These are phyloP conservation scores for Didymella arachidicola DNA, from an alignment of 2,329 filamentous ascomycete genomes.

Conservation along the genomic window DNA sequence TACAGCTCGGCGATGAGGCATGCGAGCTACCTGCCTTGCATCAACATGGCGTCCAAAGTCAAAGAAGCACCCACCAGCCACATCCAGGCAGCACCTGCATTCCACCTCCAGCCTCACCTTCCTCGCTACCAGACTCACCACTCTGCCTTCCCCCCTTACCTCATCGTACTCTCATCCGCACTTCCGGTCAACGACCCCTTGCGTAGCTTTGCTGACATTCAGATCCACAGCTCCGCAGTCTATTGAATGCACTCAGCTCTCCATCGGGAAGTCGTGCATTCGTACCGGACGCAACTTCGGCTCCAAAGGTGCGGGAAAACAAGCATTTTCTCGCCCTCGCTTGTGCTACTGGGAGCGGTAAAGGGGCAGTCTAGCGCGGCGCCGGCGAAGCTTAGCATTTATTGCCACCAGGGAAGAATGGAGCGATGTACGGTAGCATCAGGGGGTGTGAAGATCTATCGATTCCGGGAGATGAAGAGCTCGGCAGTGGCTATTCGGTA, in stretches of 20 bases:
- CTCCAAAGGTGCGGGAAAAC: conserved; percentile 10
- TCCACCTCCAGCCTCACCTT: conserved; percentile 19
- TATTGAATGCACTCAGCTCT: conserved; percentile 15
- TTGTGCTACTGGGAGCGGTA: conserved; percentile 14
- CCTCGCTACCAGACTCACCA: conserved; percentile 13
- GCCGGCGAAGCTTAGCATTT: conserved; percentile 16
- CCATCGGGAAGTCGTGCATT: conserved; percentile 17
- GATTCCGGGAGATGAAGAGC: conserved; percentile 1
- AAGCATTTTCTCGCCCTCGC: conserved; percentile 19
- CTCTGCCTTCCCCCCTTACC: conserved; percentile 6
- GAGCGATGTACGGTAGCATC: background rate
- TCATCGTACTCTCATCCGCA: conserved; percentile 5
- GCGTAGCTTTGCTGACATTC: conserved; percentile 2
- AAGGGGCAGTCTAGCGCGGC: conserved; percentile 6
- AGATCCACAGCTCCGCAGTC: background rate
- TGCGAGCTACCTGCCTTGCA: background rate
- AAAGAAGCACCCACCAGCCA: background rate
- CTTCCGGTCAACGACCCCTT: conserved; percentile 5
- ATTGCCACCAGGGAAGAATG: conserved; percentile 3
- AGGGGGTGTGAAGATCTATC: conserved; percentile 2
- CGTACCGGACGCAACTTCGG: conserved; percentile 4
- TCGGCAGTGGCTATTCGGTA: background rate
- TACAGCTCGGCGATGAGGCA: background rate
- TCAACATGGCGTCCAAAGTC: background rate
- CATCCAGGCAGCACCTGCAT: conserved; percentile 1